Base-by-base conservation (phyloP, 1,139 yeast species). In the Kodamaea arcana region DNA sequence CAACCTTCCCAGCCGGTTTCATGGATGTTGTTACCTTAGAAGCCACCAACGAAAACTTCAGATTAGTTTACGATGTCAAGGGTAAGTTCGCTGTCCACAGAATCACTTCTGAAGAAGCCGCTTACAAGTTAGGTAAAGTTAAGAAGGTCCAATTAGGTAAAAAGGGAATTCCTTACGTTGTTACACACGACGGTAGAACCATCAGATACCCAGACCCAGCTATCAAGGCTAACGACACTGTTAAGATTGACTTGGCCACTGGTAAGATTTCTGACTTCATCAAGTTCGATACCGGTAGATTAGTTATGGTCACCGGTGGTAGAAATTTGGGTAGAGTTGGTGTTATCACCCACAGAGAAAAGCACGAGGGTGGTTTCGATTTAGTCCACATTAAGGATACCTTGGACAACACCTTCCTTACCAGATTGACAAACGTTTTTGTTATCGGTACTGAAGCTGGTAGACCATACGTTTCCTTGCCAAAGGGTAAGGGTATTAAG, bases 401-500 rank as follows among this genome's bases (percentile, higher is more conserved):
- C 50, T 82, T 90, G 62, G 97, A 90, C 70, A 92, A 92, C 92
- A 77, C 94, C 59, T 92, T 92, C 76, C 97, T 92, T 60, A 92
- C 98, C 75, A 90, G 98, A 83, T 82, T 90, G 65, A 69, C 83
- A 58, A 92, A 92, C 83, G 96, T 92, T 60, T 92, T 92, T 75
- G 84, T 90, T 63, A 83, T 92, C 65, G 97, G 97, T 77, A 51
- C 53, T 36, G 97, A 90, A 78, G 94, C 94, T 65, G 85, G 90
- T 74, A 90, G 88, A 78, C 96, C 97, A 64, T 80, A 81, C 80
- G 82, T 92, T 68, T 87, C 97, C 50, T 80, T 92, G 73, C 98
- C 98, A 80, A 92, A 88, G 90, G 97, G 97, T 79, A 92, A 92
- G 83, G 98, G 98, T 85, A 85, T 92, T 72, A 92, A 90, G 80